A percentile compares a stretch with the other conserved stretches of the same genome.
Evolutionary conservation across 2,329 filamentous ascomycete genomes (phyloP).

Genomic region (Orbilia blumenaviensis): DNA sequence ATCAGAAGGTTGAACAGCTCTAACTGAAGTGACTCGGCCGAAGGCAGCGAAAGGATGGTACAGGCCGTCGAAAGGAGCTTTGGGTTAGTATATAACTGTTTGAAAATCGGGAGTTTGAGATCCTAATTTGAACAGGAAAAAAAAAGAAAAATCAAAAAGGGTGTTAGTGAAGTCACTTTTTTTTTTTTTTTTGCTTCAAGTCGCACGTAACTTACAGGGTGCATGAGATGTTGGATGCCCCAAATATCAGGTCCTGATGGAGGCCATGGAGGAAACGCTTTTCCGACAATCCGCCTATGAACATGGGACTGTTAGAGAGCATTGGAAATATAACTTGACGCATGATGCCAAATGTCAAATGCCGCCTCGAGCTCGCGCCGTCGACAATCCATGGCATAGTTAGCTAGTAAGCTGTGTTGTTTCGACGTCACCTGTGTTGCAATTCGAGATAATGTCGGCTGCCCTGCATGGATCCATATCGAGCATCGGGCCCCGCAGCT

Average conservation of each 20-base stretch:
- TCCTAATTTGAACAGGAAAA: conserved; percentile 30
- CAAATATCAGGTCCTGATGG: conserved; percentile 51
- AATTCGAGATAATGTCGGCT: conserved; percentile 9
- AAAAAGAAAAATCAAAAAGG: too few relatives aligned
- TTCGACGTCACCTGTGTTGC: background rate
- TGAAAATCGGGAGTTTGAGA: conserved; percentile 44
- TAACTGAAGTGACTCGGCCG: conserved; percentile 38
- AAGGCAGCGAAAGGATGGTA: conserved; percentile 22
- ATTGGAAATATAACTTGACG: background rate
- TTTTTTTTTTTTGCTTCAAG: background rate
- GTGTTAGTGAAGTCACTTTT: background rate
- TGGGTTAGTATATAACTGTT: conserved; percentile 37
- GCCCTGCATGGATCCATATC: too few relatives aligned
- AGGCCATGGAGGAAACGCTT: conserved; percentile 55
- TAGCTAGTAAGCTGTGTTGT: background rate
- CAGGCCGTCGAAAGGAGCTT: conserved; percentile 42
- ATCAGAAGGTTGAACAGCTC: conserved; percentile 54
- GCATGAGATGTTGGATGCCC: conserved; percentile 55
- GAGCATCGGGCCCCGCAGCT: background rate
- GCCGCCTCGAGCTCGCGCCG: too few relatives aligned
- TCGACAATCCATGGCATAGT: too few relatives aligned
- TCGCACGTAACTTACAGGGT: conserved; percentile 42
- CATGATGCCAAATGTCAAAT: background rate
- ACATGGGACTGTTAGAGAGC: background rate
- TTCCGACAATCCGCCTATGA: conserved; percentile 53